A percentile compares a stretch with the other conserved stretches of the same genome.
Conservation (phyloP, 2,329 filamentous ascomycete genomes). For the Microdochium bolleyi region DNA sequence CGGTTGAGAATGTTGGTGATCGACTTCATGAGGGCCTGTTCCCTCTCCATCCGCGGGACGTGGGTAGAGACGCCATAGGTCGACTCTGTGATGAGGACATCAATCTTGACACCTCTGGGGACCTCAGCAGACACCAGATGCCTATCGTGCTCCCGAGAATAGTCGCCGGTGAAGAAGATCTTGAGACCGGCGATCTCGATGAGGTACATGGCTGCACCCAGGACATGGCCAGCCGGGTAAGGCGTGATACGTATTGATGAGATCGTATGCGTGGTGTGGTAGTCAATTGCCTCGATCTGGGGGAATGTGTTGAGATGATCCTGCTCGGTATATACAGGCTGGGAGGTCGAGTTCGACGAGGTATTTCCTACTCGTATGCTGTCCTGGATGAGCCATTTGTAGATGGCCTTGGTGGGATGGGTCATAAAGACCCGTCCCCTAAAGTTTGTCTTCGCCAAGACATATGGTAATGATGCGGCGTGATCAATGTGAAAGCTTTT, state of each 20-base stretch:
- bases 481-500: constrained; percentile 94
- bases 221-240: constrained; percentile 94
- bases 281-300: constrained; percentile 94
- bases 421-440: constrained; percentile 97
- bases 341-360: constrained; percentile 52
- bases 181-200: constrained; percentile 96
- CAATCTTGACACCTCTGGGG: constrained; percentile 80
- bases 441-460: constrained; percentile 97
- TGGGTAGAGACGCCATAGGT: constrained; percentile 96
- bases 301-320: constrained; percentile 92
- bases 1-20: constrained; percentile 87
- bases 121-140: constrained; percentile 93
- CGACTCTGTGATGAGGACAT: constrained; percentile 94
- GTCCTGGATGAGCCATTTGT: constrained; percentile 98
- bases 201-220: constrained; percentile 96
- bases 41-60: constrained; percentile 81
- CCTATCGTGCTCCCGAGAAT: constrained; percentile 89
- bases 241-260: constrained; percentile 95
- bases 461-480: constrained; percentile 96
- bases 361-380: constrained; percentile 82
- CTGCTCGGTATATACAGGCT: constrained; percentile 88
- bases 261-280: constrained; percentile 95
- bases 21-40: constrained; percentile 90
- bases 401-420: constrained; percentile 97
- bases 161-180: constrained; percentile 96